Evolutionary conservation across 2,329 filamentous ascomycete species (phyloP), one percentile per base, ranked within the genome.

Genomic region (Moelleriella libera): DNA sequence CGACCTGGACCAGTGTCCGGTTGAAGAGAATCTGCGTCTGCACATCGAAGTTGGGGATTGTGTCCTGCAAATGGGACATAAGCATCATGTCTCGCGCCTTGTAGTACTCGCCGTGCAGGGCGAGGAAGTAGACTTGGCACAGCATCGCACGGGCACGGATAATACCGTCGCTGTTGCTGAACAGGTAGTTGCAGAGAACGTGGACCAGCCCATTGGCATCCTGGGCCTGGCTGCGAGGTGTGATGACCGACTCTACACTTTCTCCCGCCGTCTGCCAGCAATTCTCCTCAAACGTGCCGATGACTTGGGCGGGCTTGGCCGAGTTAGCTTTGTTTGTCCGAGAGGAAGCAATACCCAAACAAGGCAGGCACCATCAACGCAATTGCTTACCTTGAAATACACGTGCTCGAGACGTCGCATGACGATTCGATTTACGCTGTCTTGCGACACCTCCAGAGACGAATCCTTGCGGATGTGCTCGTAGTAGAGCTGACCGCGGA

Each of bases 11-110:
- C 34, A 98, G 78, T 2, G 92, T 96, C 56, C 92, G 82, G 78
- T 98, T 98, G 82, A 94, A 98, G 49, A 98, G 82, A 52, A 98
- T 98, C 69, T 98, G 92, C 48, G 88, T 94, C 71, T 83, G 88
- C 57, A 98, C 85, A 61, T 98, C 92, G 62, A 98, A 98, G 69
- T 86, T 94, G 70, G 80, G 78, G 64, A 98, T 98, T 48, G 86
- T 94, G 74, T 98, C 92, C 63, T 96, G 90, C 63, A 98, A 74
- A 72, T 98, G 92, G 14, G 92, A 98, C 88, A 98, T 98, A 66
- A 98, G 80, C 83, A 97, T 94, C 85, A 98, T 90, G 67, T 98
- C 94, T 55, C 92, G 86, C 60, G 92, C 85, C 69, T 85, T 88
- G 78, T 95, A 97, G 76, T 97, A 98, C 59, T 95, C 83, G 68